Evolutionary conservation across 1,284 basidiomycete species (phyloP).

Genomic region (Austropuccinia psidii): DNA sequence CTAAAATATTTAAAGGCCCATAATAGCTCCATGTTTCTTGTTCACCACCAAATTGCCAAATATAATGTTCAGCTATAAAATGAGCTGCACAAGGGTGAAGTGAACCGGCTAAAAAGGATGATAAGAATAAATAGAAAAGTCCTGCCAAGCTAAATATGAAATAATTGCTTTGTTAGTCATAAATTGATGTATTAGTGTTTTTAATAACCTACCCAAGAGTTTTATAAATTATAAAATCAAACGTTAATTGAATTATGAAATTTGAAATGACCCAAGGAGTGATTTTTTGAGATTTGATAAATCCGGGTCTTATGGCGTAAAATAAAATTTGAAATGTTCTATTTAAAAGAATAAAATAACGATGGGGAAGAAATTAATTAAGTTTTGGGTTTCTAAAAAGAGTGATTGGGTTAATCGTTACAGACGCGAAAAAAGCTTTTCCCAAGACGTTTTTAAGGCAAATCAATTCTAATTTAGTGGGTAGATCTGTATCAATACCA

Average conservation of each 20-base stretch:
- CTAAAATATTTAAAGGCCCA: conserved; percentile 77
- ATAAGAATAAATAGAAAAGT: conserved; percentile 73
- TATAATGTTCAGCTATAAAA: conserved; percentile 75
- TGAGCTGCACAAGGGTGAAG: conserved; percentile 92
- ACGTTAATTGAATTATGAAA: conserved; percentile 60
- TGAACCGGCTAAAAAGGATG: conserved; percentile 88
- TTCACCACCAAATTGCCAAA: conserved; percentile 43
- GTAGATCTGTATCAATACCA: conserved; percentile 89
- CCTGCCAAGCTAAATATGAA: conserved; percentile 46
- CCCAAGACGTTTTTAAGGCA: conserved; percentile 89
- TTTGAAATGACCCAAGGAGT: conserved; percentile 81
- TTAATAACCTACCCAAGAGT: conserved; percentile 52
- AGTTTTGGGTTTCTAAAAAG: neutral
- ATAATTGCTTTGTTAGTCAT: conserved; percentile 24
- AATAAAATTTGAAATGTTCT: conserved; percentile 91
- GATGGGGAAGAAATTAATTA: neutral
- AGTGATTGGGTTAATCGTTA: neutral
- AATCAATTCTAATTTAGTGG: conserved; percentile 73
- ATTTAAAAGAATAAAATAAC: neutral
- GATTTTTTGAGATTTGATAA: conserved; percentile 72
- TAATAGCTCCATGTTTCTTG: conserved; percentile 99
- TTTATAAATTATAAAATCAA: conserved; percentile 57
- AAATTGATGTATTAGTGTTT: conserved; percentile 54
- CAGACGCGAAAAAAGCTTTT: conserved; percentile 82
- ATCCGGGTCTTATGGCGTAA: conserved; percentile 92